Percentiles rank a stretch among this genome's conserved stretches.
Conservation (phyloP, 1,284 basidiomycete species). For the Cystobasidium sp. region DNA sequence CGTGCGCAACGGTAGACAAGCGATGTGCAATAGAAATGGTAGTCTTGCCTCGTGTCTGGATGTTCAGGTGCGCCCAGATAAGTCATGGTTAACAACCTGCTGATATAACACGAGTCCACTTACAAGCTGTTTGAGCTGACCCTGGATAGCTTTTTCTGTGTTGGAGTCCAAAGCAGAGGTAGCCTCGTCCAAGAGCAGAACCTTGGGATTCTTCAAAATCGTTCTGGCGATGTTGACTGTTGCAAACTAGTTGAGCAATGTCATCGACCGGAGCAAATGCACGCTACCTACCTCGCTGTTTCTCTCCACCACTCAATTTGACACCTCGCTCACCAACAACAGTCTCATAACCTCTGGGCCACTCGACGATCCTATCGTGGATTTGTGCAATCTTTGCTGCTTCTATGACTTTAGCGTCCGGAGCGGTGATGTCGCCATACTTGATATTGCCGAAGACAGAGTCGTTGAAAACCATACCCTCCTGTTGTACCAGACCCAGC, state of each 20-base stretch:
- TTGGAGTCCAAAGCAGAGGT: slow-evolving; percentile 75
- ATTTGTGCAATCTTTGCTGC: slow-evolving; percentile 78
- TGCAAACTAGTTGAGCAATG: background rate
- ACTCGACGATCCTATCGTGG: slow-evolving; percentile 74
- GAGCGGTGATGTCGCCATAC: slow-evolving; percentile 56
- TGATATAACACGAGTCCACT: slow-evolving; percentile 59
- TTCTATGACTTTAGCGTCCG: slow-evolving; percentile 69
- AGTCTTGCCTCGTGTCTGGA: too few species aligned
- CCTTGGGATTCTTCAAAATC: slow-evolving; percentile 80
- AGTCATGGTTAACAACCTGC: too few species aligned
- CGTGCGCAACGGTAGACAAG: too few species aligned
- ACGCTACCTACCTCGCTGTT: slow-evolving; percentile 56
- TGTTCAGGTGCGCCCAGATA: too few species aligned
- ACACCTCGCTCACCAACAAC: slow-evolving; percentile 80
- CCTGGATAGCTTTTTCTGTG: slow-evolving; percentile 82
- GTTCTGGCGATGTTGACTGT: slow-evolving; percentile 80
- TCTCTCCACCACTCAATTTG: slow-evolving; percentile 62
- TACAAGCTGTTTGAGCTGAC: slow-evolving; percentile 72
- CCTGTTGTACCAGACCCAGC: slow-evolving; percentile 63
- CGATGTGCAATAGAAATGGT: too few species aligned
- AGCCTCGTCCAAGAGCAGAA: slow-evolving; percentile 66
- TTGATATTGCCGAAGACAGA: slow-evolving; percentile 46
- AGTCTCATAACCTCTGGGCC: slow-evolving; percentile 77
- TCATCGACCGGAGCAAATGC: too few species aligned
- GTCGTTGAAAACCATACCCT: slow-evolving; percentile 54